Percentiles rank a stretch among this genome's conserved stretches.
Conservation (phyloP, 2,329 filamentous ascomycete genomes). For the Paraconiothyrium sp. region DNA sequence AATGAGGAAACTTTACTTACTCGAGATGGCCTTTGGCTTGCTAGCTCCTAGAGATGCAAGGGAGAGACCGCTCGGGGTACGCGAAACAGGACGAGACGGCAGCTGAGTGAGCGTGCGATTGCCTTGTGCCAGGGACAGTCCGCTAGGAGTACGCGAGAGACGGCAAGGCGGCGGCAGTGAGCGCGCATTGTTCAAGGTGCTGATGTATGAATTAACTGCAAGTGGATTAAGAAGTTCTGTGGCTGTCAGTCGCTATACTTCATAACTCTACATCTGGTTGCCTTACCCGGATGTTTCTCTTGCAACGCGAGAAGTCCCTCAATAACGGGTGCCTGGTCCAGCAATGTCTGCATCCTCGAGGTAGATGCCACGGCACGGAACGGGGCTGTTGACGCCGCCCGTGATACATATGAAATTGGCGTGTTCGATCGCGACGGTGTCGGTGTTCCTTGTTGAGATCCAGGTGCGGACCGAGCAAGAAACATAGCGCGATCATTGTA, state of each 20-base stretch:
- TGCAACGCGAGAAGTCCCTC: not conserved
- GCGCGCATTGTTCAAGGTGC: not conserved
- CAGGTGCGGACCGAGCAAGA: constrained; percentile 39
- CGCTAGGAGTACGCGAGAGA: not conserved
- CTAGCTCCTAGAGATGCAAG: not conserved
- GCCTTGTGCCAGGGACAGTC: not conserved
- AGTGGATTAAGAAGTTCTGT: constrained; percentile 2
- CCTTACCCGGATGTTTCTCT: not conserved
- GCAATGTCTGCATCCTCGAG: not conserved
- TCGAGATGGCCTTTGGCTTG: not conserved
- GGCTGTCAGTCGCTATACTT: not conserved
- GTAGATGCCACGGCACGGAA: constrained; percentile 16
- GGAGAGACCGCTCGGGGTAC: not conserved
- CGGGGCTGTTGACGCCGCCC: not conserved
- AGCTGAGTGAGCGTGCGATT: not conserved
- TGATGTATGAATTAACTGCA: not conserved
- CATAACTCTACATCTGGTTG: too few relatives aligned
- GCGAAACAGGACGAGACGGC: not conserved
- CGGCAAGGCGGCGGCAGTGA: not conserved
- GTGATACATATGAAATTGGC: not conserved
- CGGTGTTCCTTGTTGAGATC: constrained; percentile 28
- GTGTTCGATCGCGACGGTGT: constrained; percentile 13
- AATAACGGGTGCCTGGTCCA: not conserved
- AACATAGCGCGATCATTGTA: constrained; percentile 33
- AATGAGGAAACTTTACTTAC: not conserved